Evolutionary conservation across 768 basidiomycete species (phyloP), one percentile per base, ranked within the genome.

Genomic region (Tephrocybe sp.): DNA sequence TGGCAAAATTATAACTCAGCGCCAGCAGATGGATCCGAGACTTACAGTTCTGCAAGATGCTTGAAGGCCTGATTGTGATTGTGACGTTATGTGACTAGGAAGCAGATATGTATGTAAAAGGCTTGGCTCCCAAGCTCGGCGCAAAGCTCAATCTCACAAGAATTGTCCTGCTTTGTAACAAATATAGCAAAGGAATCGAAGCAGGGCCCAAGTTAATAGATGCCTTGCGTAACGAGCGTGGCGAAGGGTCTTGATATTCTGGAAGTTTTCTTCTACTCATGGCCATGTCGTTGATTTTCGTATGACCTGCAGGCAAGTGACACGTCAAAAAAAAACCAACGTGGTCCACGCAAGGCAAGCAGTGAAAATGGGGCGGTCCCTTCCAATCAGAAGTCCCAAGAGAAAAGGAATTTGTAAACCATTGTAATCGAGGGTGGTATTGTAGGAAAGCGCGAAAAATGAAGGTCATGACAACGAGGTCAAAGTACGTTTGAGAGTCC

Each of bases 401-500:
- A 15, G 34, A 36, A 17, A 28, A 45, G n/a, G 18, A 32, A 45
- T 20, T 30, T 45, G 37, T 14, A 33, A 3, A 28, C 24, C 37
- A 33, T 23, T 40, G 50, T 45, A 39, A 33, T 45, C 8, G 43
- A 24, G 4, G 20, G 28, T 51, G 36, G 20, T 51, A 50, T 47
- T 51, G 39, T 42, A 46, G 20, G 45, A 38, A 34, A 38, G 25
- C 39, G 49, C 18, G 38, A 10, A 25, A 33, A 15, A 41, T 36
- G n/a, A 45, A 14, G 42, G 48, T n/a, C 34, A 46, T 48, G 51
- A 41, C 18, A 48, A 24, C 34, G 50, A 37, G 36, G 39, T 33
- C 46, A 28, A 17, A 36, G 45, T 54, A 50, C 25, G 45, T 18
- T 40, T 46, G 28, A 43, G 50, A 8, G 53, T 53, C 40, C 50